Conservation (phyloP, 768 basidiomycete genomes). For the Lactarius akahatsu region DNA sequence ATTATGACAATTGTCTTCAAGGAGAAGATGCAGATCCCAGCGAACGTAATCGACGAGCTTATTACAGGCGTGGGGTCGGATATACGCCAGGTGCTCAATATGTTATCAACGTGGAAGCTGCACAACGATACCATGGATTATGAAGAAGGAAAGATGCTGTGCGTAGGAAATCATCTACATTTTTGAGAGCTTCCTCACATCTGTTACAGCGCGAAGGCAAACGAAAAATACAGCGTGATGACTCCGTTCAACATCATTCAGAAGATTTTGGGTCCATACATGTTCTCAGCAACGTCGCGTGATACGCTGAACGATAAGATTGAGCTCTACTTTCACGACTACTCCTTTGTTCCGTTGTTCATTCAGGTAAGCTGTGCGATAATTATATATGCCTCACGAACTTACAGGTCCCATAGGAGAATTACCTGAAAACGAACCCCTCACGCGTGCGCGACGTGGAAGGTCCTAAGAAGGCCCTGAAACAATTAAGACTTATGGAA, state of each 20-base stretch:
- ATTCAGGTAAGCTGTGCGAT: constrained; percentile 66
- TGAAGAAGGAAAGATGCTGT: constrained; percentile 92
- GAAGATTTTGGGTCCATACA: constrained; percentile 86
- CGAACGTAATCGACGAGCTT: constrained; percentile 90
- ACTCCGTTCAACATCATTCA: constrained; percentile 92
- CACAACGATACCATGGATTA: constrained; percentile 79
- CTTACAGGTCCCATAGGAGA: constrained; percentile 58
- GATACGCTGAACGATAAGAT: constrained; percentile 89
- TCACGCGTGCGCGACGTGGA: constrained; percentile 53
- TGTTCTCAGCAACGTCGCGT: constrained; percentile 79
- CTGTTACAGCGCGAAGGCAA: constrained; percentile 57
- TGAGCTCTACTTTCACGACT: constrained; percentile 96
- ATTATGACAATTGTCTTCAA: constrained; percentile 88
- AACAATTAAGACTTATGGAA: constrained; percentile 78
- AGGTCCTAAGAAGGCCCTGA: constrained; percentile 65
- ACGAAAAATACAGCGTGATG: constrained; percentile 89
- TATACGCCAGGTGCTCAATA: constrained; percentile 95
- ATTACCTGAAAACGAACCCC: constrained; percentile 87
- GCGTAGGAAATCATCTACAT: constrained; percentile 35
- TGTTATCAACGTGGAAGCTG: constrained; percentile 97
- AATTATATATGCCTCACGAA: neutral
- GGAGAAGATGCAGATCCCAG: constrained; percentile 91
- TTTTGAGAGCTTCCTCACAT: neutral
- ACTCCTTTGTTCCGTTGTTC: constrained; percentile 90
- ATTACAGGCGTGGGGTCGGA: constrained; percentile 88